A percentile compares a stretch with the other conserved stretches of the same genome.
Evolutionary conservation across 495 filamentous ascomycete species (phyloP).

Genomic region (Talaromyces thailandensis): DNA sequence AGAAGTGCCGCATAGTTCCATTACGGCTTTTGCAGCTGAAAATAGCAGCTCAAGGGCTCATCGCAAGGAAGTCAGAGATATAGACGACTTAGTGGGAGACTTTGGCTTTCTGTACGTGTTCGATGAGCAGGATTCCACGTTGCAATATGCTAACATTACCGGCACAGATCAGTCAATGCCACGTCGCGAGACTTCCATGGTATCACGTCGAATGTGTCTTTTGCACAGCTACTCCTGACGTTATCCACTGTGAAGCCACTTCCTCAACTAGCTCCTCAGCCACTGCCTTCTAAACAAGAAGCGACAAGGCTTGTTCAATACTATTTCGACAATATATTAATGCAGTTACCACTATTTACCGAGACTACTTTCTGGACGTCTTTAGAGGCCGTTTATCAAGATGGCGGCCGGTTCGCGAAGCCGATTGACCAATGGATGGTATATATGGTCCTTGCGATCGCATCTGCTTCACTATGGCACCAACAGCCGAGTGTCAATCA

Average conservation of each 20-base stretch:
- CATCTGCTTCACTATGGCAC: conserved; percentile 62
- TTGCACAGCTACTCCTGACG: conserved; percentile 71
- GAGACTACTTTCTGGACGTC: conserved; percentile 67
- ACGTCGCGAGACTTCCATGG: conserved; percentile 87
- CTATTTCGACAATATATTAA: conserved; percentile 74
- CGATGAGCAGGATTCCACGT: neutral
- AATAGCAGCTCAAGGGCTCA: conserved; percentile 24
- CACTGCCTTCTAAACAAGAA: conserved; percentile 56
- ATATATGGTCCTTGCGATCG: conserved; percentile 81
- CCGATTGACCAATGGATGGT: conserved; percentile 76
- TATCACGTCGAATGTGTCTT: conserved; percentile 74
- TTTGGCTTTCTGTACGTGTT: conserved; percentile 64
- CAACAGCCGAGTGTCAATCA: conserved; percentile 55
- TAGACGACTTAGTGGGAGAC: conserved; percentile 72
- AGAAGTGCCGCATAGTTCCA: conserved; percentile 48
- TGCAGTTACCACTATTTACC: conserved; percentile 69
- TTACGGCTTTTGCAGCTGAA: conserved; percentile 34
- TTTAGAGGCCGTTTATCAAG: conserved; percentile 69
- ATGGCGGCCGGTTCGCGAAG: conserved; percentile 48
- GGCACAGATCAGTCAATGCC: conserved; percentile 71
- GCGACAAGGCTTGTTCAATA: conserved; percentile 62
- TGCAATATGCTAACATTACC: conserved; percentile 7
- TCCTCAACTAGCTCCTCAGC: conserved; percentile 43
- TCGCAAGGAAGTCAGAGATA: conserved; percentile 58
- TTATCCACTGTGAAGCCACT: conserved; percentile 58